phyloP scores from a whole-genome alignment of 805 yeast species.

The Kregervanrija delftensis region DNA sequence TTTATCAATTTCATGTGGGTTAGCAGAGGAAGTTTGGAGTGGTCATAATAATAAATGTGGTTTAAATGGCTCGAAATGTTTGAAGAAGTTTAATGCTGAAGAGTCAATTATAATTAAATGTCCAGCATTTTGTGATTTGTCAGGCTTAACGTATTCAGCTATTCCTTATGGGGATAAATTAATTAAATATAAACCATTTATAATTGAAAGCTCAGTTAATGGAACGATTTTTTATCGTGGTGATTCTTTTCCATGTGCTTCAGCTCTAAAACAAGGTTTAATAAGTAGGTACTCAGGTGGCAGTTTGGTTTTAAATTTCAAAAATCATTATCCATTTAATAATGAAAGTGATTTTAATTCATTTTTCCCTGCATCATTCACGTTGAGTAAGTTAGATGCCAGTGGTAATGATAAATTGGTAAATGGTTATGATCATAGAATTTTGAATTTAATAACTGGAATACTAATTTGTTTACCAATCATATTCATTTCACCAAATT shows the following conservation, averaged over 20 bases:
- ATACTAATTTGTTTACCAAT: slow-evolving; percentile 57
- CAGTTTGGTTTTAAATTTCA: slow-evolving; percentile 52
- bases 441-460: slow-evolving; percentile 33
- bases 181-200: slow-evolving; percentile 63
- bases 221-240: slow-evolving; percentile 56
- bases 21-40: slow-evolving; percentile 49
- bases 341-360: slow-evolving; percentile 41
- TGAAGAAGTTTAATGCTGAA: slow-evolving; percentile 24
- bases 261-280: slow-evolving; percentile 82
- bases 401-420: neutral
- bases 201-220: slow-evolving; percentile 66
- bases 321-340: slow-evolving; percentile 25
- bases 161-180: slow-evolving; percentile 65
- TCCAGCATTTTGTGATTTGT: slow-evolving; percentile 81
- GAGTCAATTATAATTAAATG: slow-evolving; percentile 57
- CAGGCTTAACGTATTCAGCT: slow-evolving; percentile 49
- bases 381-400: slow-evolving; percentile 54
- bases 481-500: slow-evolving; percentile 38
- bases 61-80: slow-evolving; percentile 53
- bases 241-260: slow-evolving; percentile 84
- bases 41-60: slow-evolving; percentile 81
- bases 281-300: slow-evolving; percentile 62
- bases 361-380: slow-evolving; percentile 69
- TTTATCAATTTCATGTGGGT: slow-evolving; percentile 42
- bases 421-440: no score